These are phyloP conservation scores for Penicillium nucicola DNA, from an alignment of 495 filamentous ascomycete species.

Conservation along the genomic window DNA sequence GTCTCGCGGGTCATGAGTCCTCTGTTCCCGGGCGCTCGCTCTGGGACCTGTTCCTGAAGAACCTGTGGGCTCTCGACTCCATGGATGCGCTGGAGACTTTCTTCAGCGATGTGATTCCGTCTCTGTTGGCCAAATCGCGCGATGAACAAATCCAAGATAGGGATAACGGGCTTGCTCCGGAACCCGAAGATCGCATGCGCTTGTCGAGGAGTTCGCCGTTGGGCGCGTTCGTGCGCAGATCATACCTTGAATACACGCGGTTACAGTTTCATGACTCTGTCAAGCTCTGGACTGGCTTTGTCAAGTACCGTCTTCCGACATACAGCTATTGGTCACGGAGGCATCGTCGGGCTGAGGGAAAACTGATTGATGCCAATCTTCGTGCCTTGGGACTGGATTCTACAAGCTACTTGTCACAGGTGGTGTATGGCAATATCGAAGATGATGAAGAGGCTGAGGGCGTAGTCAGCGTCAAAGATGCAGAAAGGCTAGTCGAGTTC, in stretches of 20 bases:
- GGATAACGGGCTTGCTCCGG: constrained; percentile 47
- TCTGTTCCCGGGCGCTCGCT: constrained; percentile 73
- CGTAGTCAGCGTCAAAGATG: constrained; percentile 71
- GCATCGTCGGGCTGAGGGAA: constrained; percentile 58
- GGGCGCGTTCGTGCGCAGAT: constrained; percentile 76
- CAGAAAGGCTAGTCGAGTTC: constrained; percentile 80
- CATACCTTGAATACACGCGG: constrained; percentile 73
- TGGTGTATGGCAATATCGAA: constrained; percentile 62
- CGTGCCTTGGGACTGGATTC: constrained; percentile 33
- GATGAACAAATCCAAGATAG: constrained; percentile 49
- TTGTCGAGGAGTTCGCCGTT: constrained; percentile 70
- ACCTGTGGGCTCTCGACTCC: constrained; percentile 81
- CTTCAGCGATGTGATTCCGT: constrained; percentile 53
- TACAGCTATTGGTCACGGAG: constrained; percentile 65
- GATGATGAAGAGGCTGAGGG: constrained; percentile 41
- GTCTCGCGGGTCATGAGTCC: constrained; percentile 57
- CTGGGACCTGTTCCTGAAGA: constrained; percentile 81
- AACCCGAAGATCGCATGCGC: constrained; percentile 40
- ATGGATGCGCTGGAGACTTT: constrained; percentile 70
- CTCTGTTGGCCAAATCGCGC: constrained; percentile 58
- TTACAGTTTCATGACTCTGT: constrained; percentile 75
- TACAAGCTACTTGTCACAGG: constrained; percentile 47
- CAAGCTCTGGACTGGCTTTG: constrained; percentile 75
- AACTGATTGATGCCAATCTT: constrained; percentile 67
- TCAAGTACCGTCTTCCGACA: constrained; percentile 74